Evolutionary conservation across 805 yeast genomes (phyloP), one percentile per base, ranked within the genome.

Genomic region (Metschnikowia noctiluminum): DNA sequence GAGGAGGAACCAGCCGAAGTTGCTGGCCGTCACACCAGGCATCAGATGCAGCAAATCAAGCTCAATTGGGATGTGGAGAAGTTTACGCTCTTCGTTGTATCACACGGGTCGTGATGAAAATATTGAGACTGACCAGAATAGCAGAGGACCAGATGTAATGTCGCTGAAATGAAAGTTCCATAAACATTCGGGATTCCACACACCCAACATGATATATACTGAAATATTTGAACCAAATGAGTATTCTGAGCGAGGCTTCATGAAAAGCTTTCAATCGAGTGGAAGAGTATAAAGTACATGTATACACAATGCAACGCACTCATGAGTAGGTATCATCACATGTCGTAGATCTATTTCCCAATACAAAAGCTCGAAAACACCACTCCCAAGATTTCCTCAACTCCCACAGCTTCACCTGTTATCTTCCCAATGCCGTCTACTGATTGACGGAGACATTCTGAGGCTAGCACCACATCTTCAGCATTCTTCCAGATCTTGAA

Each of bases 361-460:
- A 94, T 89, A 65, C 99, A 94, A 63, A 94, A 94, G 52, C 82
- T 86, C 2, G 96, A 84, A 62, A 94, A 94, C 0, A 94, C 94
- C 1, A 88, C 92, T 0, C 94, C 97, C 6, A 94, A 70, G 0
- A 94, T 82, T 61, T 94, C 98, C 57, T 94, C 97, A 0, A 91
- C 77, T 0, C 96, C 96, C 12, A 92, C 81, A 0, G 89, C 79
- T 36, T 87, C 87, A 1, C 98, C 99, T 0, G 97, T 91, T 27
- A 94, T 87, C 60, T 84, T 87, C 0, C 97, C 97, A 35, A 94
- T 86, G 0, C 97, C 97, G 12, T 85, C 89, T 15, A 85, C 82
- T 0, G 96, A 82, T 43, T 77, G 77, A 42, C 78, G 77, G 36
- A 94, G 71, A 47, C 86, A 84, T 51, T 92, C 96, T 0, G 88